These are phyloP conservation scores for Abrus pulchellus DNA, from an alignment of 306 rosid genomes.

Conservation along the genomic window DNA sequence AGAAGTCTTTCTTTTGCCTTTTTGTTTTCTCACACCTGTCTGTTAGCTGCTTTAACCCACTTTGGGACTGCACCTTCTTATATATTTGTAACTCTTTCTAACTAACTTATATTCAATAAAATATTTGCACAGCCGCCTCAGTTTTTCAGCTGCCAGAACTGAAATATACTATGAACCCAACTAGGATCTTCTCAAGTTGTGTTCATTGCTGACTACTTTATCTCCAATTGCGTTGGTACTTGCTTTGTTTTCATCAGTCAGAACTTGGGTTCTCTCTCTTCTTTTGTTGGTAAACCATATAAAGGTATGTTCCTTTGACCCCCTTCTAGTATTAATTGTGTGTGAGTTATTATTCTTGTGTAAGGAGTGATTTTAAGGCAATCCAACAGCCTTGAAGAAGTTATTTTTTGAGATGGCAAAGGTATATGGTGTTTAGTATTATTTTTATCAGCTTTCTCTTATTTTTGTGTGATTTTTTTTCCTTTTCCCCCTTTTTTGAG, in stretches of 20 bases:
- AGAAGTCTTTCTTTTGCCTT: background rate
- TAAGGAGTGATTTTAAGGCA: conserved; percentile 26
- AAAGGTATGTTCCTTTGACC: conserved; percentile 47
- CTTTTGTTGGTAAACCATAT: background rate
- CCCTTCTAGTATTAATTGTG: background rate
- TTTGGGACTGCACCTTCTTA: conserved; percentile 21
- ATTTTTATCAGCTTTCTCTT: conserved; percentile 4
- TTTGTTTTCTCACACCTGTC: conserved; percentile 11
- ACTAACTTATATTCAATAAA: background rate
- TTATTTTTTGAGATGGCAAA: background rate
- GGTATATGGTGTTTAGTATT: too few relatives aligned
- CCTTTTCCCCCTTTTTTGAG: background rate
- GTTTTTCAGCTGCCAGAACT: conserved; percentile 19
- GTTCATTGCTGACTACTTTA: background rate
- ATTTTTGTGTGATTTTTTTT: background rate
- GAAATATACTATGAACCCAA: background rate
- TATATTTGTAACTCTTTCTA: background rate
- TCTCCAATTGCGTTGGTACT: conserved; percentile 43
- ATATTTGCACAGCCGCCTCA: conserved; percentile 47
- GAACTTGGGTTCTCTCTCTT: conserved; percentile 29
- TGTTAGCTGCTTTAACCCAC: background rate
- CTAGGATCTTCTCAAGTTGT: background rate
- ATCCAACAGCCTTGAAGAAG: background rate
- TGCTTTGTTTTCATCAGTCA: conserved; percentile 34
- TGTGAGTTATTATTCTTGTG: conserved; percentile 8